Evolutionary conservation across 495 filamentous ascomycete species (phyloP).

Genomic region (Aspergillus egyptiacus): DNA sequence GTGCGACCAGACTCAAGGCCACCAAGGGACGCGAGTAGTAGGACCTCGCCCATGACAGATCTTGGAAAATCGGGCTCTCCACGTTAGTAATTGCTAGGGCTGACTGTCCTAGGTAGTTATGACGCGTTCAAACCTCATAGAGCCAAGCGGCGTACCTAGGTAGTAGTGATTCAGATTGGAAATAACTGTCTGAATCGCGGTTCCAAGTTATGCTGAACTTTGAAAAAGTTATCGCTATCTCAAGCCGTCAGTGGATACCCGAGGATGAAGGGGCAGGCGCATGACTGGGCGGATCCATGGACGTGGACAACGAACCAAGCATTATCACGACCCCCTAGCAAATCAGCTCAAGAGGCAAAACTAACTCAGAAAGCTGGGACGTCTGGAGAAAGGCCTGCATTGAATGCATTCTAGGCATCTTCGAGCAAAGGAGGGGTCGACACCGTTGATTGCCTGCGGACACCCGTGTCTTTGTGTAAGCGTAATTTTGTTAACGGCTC

Average conservation of each 20-base stretch:
- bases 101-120: neutral
- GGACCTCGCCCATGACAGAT: no score
- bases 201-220: neutral
- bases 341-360: neutral
- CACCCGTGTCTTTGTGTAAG: slow-evolving; percentile 2
- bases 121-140: neutral
- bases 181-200: neutral
- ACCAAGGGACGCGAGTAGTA: no score
- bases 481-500: neutral
- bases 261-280: slow-evolving; percentile 15
- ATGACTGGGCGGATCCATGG: slow-evolving; percentile 22
- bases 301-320: slow-evolving; percentile 8
- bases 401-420: slow-evolving; percentile 1
- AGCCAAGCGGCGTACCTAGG: no score
- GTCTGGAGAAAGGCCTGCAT: slow-evolving; percentile 2
- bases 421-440: neutral
- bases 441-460: neutral
- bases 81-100: neutral
- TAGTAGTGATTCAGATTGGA: neutral
- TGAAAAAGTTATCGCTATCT: neutral
- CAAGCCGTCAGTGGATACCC: neutral
- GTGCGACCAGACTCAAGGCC: neutral
- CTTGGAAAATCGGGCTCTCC: neutral
- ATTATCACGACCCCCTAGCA: neutral
- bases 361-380: neutral